phyloP scores from a whole-genome alignment of 176 grass and related monocot species.

The Zea luxurians region DNA sequence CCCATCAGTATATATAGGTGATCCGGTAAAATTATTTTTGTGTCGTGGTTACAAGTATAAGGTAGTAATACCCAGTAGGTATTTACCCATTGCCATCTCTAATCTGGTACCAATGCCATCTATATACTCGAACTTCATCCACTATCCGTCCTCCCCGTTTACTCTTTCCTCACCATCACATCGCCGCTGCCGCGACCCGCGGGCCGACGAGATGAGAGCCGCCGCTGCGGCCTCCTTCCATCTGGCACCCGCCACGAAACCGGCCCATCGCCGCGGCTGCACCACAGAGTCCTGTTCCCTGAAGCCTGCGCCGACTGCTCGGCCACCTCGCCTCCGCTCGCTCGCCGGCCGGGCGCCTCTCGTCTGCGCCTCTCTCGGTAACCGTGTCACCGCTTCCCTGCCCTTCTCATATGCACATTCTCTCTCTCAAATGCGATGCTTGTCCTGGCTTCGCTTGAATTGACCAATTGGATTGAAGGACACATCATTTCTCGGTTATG shows the following conservation, averaged over 20 bases:
- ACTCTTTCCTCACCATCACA: no score
- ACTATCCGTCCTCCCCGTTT: no score
- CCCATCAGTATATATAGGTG: no score
- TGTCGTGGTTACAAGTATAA: no score
- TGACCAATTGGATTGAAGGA: not conserved
- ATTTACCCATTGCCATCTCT: no score
- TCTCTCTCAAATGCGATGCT: not conserved
- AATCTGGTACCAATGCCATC: no score
- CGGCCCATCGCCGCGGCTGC: not conserved
- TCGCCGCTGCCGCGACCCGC: not conserved
- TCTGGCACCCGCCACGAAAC: not conserved
- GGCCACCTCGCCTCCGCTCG: not conserved
- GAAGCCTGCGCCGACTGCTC: not conserved
- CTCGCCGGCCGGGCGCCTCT: slow-evolving; percentile 4
- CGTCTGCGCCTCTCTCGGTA: slow-evolving; percentile 35
- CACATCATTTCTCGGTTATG: not conserved
- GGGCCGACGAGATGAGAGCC: slow-evolving; percentile 16
- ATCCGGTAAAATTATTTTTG: no score
- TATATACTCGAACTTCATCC: no score
- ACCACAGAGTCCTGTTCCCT: not conserved
- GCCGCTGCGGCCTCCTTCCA: not conserved
- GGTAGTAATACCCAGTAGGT: no score
- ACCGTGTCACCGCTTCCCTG: not conserved
- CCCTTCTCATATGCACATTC: no score
- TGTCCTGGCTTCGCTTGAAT: not conserved